Evolutionary conservation across 2,329 filamentous ascomycete genomes (phyloP), one percentile per base, ranked within the genome.

Genomic region (Aaosphaeria arxii): DNA sequence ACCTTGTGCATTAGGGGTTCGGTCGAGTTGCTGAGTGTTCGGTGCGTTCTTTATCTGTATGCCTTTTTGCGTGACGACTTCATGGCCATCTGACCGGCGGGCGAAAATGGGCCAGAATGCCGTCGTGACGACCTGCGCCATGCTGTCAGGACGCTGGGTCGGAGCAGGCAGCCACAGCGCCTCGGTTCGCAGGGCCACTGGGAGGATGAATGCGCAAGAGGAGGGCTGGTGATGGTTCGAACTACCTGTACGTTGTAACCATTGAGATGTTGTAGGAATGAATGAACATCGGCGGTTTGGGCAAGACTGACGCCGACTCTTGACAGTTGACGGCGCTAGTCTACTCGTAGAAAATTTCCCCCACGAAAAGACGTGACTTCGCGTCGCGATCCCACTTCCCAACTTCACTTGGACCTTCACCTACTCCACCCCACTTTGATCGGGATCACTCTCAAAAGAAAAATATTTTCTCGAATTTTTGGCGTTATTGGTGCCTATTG

Each of bases 11-110:
- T 82, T 75, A 24, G 78, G 77, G 36, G 67, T 75, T 49, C 72
- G 70, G 59, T 81, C 74, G 47, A 81, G 70, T 63, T 82, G 79
- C 38, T 76, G 71, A 48, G 71, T 63, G 3, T 74, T 77, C 5
- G 80, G 80, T 32, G 74, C 72, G 54, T 82, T 82, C 53, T 75
- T 76, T 67, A 71, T 71, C 64, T 71, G 77, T 63, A 66, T 77
- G 61, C 63, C 62, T 43, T 64, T 82, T 70, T 58, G 76, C 67
- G 67, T 74, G 71, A 75, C 69, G 33, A 77, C 72, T 29, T 71
- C 61, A 56, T 73, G 74, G 42, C 76, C 77, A 58, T 80, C 77
- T 28, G 76, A 79, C 41, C 76, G 71, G 30, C 66, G 64, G 4
- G 73, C 56, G 56, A 77, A 78, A 30, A 79, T 60, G 33, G 75